Evolutionary conservation across 768 basidiomycete species (phyloP), one percentile per base, ranked within the genome.

Genomic region (Tylopilus felleus): DNA sequence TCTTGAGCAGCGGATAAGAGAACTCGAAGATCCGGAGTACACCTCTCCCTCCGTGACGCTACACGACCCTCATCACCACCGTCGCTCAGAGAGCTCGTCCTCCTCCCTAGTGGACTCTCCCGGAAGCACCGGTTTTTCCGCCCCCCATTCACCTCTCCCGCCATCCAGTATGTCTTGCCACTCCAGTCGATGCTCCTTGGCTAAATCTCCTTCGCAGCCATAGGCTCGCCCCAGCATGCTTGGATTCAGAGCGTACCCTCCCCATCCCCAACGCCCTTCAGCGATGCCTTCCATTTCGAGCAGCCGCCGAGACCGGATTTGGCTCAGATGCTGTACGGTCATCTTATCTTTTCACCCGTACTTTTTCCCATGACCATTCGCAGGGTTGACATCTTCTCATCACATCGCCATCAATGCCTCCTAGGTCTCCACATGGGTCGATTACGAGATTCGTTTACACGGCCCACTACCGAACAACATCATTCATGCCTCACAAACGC

Each of bases 401-500:
- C 85, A 14, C 88, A 91, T 65, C 82, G 82, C 47, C 83, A 84
- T 60, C 90, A 90, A 68, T 85, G 82, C 60, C 85, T 87, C 43
- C 73, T 91, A 8, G 86, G 84, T 51, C 72, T 89, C 51, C 79
- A 90, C 67, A 82, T 85, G 66, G 83, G 80, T 17, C 79, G 79
- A 43, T 73, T 92, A 44, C 75, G 84, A 29, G 83, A 86, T 45
- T 82, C 82, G 31, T 72, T 90, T 39, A 73, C 71, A 41, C 73
- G 76, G 6, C 79, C 84, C 16, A 50, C 66, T 5, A 60, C 78
- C 44, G 83, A 88, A 53, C 87, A 86, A 51, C 82, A 83, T 19
- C 90, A 92, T 62, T 84, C 90, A 9, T 82, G 79, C 50, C 77
- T 93, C 14, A 82, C 90, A 77, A 88, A 90, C 64, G 79, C 88